Evolutionary conservation across 352 stramenopile genomes (phyloP).

Genomic region (Phytophthora colocasiae): DNA sequence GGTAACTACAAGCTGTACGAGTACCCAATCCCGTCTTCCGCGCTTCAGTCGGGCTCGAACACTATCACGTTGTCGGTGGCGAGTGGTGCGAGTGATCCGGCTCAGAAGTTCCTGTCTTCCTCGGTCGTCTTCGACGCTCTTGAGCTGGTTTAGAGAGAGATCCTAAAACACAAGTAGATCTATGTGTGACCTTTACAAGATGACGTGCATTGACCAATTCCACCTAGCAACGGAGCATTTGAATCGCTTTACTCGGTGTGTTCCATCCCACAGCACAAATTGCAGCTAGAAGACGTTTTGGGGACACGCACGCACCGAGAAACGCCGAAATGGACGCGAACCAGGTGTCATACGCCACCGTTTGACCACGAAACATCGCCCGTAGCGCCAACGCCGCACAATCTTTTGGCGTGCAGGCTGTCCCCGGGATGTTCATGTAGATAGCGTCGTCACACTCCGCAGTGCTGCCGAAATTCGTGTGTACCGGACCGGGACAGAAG

Average conservation of each 20-base stretch:
- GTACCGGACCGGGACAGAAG: slow-evolving; percentile 63
- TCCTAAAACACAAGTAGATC: slow-evolving; percentile 11
- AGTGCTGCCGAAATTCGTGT: slow-evolving; percentile 69
- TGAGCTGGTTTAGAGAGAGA: slow-evolving; percentile 41
- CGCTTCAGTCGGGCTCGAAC: slow-evolving; percentile 47
- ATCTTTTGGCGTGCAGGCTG: slow-evolving; percentile 47
- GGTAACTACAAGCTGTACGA: slow-evolving; percentile 66
- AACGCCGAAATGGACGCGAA: slow-evolving; percentile 43
- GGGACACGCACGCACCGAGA: slow-evolving; percentile 41
- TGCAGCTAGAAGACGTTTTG: slow-evolving; percentile 45
- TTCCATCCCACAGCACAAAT: slow-evolving; percentile 48
- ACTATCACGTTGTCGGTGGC: slow-evolving; percentile 47
- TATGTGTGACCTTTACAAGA: slow-evolving; percentile 15
- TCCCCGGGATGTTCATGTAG: slow-evolving; percentile 50
- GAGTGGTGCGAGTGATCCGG: slow-evolving; percentile 49
- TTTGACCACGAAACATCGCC: slow-evolving; percentile 64
- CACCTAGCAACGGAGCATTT: slow-evolving; percentile 36
- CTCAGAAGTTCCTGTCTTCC: slow-evolving; percentile 48
- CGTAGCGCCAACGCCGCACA: slow-evolving; percentile 51
- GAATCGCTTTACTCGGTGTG: slow-evolving; percentile 32
- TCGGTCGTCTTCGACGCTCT: slow-evolving; percentile 61
- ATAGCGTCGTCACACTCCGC: slow-evolving; percentile 50
- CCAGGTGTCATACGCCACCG: slow-evolving; percentile 59
- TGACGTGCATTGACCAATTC: background rate
- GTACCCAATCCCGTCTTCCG: slow-evolving; percentile 49